Evolutionary conservation across 352 stramenopile genomes (phyloP), one percentile per base, ranked within the genome.

Genomic region (Plasmopara muralis): DNA sequence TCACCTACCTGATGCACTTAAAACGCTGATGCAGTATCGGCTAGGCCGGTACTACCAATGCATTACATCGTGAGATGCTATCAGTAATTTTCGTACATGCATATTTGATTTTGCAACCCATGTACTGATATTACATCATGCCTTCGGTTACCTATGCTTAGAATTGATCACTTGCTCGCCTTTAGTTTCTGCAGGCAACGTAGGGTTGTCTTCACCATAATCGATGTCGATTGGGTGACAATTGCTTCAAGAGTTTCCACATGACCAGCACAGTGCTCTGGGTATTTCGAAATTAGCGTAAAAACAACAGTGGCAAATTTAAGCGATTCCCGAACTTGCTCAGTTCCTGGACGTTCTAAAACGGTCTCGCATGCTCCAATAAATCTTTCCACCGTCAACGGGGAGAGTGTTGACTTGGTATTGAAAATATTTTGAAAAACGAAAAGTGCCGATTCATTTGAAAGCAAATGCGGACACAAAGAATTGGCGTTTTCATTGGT

Each of bases 401-500:
- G 31, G 2, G 72, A 62, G n/a, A 88, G 63, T 15, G 53, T 44
- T 20, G 80, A 70, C 15, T 87, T 84, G 18, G 70, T 63, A 30
- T 76, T 86, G 38, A 90, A 53, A 16, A 83, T 70, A 47, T 84
- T 90, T 55, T 89, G 80, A 41, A 83, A 77, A n/a, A 88, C 73
- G 16, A 88, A 62, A 12, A 90, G 45, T n/a, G 60, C 66, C 3
- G 76, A 67, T 28, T 90, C 80, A 42, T 83, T 88, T 13, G 75
- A 62, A 7, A 90, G 63, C 40, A 83, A 56, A 50, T 78, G 72
- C 6, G 43, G 41, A n/a, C 18, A 30, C n/a, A 14, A 14, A 8
- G 33, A 37, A 33, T 39, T 62, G 18, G 2, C 41, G 12, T 37
- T 35, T 31, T 55, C 35, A 10, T 45, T 52, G 4, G 37, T 16